Evolutionary conservation across 805 yeast genomes (phyloP), one percentile per base, ranked within the genome.

Genomic region (Wickerhamiella cacticola): DNA sequence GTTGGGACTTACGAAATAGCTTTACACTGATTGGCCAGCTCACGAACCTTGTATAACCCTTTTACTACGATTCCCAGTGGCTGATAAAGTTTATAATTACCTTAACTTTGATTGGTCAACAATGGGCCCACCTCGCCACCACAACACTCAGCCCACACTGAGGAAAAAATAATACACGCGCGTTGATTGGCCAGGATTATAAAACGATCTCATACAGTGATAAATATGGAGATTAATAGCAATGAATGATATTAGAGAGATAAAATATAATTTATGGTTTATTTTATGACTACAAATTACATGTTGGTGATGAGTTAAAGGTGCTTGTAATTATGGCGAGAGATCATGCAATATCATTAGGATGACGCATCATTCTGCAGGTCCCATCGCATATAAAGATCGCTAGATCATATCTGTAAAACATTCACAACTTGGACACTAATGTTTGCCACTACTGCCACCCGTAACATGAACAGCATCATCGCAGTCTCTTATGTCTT

Each of bases 401-500:
- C 21, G 16, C 25, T 19, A 12, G 15, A 19, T 21, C n/a, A 24
- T 24, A 15, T 28, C 26, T 13, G 21, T 19, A 12, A 36, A 34
- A 34, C 24, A 18, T 7, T 10, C 18, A 18, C 24, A 36, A 22
- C 25, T 12, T 7, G 16, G 12, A 12, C 6, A 15, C 25, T 8
- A 36, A 36, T 36, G 41, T 36, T 36, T 36, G 41, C 41, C n/a
- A 9, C 41, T 36, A 36, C 41, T 4, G n/a, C 16, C 16, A 19
- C 41, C 12, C 41, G 41, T 36, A 36, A 36, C n/a, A 36, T 36
- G 41, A 36, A 36, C 41, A 41, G 45, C 28, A 28, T 22, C 16
- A 16, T 41, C 16, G 38, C 38, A 4, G 26, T 41, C 26, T 43
- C 46, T 24, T 43, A 43, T 19, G 40, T 43, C 24, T 43, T 43